These are phyloP conservation scores for Cytospora piceicola DNA, from an alignment of 2,329 filamentous ascomycete genomes.

Conservation along the genomic window DNA sequence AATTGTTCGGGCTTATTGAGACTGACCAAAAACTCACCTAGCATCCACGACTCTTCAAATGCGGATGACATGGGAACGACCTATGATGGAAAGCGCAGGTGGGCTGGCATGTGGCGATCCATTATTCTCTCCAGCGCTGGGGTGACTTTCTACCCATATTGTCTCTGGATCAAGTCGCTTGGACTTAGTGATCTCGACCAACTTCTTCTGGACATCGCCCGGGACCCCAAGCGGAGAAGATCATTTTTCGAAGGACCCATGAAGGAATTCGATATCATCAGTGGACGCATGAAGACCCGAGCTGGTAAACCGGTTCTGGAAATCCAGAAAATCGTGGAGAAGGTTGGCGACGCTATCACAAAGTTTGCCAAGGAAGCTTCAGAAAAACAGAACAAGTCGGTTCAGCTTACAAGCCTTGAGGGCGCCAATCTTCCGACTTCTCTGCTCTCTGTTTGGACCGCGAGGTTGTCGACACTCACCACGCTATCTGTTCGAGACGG, in stretches of 20 bases:
- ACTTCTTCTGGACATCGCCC: conserved; percentile 58
- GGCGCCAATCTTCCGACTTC: conserved; percentile 53
- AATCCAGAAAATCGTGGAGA: conserved; percentile 43
- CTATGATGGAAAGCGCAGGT: conserved; percentile 49
- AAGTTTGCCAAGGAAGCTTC: conserved; percentile 50
- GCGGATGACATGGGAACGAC: conserved; percentile 46
- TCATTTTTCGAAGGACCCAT: conserved; percentile 49
- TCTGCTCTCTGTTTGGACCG: conserved; percentile 61
- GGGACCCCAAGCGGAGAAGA: conserved; percentile 36
- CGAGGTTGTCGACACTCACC: conserved; percentile 60
- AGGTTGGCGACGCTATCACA: conserved; percentile 61
- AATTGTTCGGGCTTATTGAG: not conserved
- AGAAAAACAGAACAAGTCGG: conserved; percentile 47
- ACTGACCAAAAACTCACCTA: conserved; percentile 33
- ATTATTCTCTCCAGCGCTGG: conserved; percentile 68
- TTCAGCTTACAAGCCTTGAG: conserved; percentile 62
- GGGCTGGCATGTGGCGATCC: conserved; percentile 69
- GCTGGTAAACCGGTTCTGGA: conserved; percentile 38
- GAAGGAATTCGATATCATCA: conserved; percentile 40
- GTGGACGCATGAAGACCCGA: conserved; percentile 33
- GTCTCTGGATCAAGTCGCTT: conserved; percentile 66
- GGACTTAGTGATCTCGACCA: conserved; percentile 64
- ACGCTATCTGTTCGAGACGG: conserved; percentile 66
- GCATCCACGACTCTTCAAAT: conserved; percentile 52
- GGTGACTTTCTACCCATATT: conserved; percentile 69